These are phyloP conservation scores for Backusella mclennaniae DNA, from an alignment of 192 early-diverging fungal genomes.

Conservation along the genomic window DNA sequence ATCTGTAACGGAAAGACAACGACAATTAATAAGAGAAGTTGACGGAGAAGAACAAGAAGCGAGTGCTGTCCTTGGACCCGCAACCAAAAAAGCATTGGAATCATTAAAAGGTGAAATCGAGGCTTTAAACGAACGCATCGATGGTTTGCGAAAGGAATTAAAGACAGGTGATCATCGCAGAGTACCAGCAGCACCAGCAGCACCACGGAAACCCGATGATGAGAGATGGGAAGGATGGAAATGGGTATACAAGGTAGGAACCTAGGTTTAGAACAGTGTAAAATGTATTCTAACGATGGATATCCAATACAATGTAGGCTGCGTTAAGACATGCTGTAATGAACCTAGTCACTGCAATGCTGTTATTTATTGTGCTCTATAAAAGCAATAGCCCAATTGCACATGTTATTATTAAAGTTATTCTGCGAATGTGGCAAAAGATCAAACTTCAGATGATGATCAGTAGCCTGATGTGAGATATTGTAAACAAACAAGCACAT, in stretches of 20 bases:
- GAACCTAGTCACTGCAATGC: conserved; percentile 10
- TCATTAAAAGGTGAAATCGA: conserved; percentile 33
- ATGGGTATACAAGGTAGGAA: conserved; percentile 33
- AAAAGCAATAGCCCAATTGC: conserved; percentile 19
- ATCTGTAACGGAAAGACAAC: conserved; percentile 9
- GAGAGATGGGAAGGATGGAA: conserved; percentile 28
- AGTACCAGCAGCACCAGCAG: not conserved
- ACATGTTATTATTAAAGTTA: not conserved
- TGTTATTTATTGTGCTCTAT: conserved; percentile 24
- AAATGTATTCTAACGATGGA: not conserved
- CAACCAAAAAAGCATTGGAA: conserved; percentile 37
- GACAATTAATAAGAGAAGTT: not conserved
- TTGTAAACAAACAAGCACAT: conserved; percentile 12
- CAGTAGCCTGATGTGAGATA: not conserved
- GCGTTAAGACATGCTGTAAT: conserved; percentile 22
- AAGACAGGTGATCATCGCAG: conserved; percentile 12
- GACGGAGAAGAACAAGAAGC: conserved; percentile 1
- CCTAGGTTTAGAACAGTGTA: not conserved
- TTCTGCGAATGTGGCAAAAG: conserved; percentile 8
- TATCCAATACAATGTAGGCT: conserved; percentile 5
- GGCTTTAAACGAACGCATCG: conserved; percentile 37
- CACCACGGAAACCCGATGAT: not conserved
- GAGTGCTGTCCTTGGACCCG: conserved; percentile 26
- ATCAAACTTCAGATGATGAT: conserved; percentile 9
- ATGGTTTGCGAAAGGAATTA: conserved; percentile 32